Percentiles rank a stretch among this genome's conserved stretches.
phyloP scores from a whole-genome alignment of 129 eudicot species.

The Chrysanthemum seticuspe region DNA sequence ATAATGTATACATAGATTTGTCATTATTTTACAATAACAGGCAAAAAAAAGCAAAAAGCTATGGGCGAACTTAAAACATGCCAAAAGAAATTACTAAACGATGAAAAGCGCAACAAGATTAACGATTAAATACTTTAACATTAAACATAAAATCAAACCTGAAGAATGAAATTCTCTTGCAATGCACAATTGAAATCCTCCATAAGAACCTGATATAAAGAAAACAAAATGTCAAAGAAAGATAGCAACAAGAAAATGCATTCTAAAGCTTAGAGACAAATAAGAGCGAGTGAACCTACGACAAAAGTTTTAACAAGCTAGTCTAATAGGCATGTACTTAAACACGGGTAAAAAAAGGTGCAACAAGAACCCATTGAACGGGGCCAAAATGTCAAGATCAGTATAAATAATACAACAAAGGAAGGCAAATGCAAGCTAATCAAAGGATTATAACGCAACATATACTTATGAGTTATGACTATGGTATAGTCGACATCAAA shows the following conservation, averaged over 20 bases:
- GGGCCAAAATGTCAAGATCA: conserved; percentile 16
- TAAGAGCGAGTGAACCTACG: conserved; percentile 6
- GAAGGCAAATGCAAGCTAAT: too few relatives aligned
- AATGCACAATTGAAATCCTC: conserved; percentile 94
- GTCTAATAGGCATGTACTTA: not conserved
- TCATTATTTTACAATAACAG: too few relatives aligned
- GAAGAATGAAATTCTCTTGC: conserved; percentile 91
- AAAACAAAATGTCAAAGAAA: conserved; percentile 13
- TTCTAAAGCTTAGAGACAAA: conserved; percentile 5
- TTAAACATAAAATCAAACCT: conserved; percentile 44
- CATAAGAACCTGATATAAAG: conserved; percentile 58
- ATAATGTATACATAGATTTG: too few relatives aligned
- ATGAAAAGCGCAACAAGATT: conserved; percentile 2
- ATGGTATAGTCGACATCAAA: not conserved
- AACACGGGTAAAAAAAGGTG: conserved; percentile 5
- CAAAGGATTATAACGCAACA: too few relatives aligned
- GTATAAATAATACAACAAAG: not conserved
- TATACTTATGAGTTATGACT: conserved; percentile 2
- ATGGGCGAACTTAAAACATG: too few relatives aligned
- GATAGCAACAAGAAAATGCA: not conserved
- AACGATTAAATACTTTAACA: conserved; percentile 11
- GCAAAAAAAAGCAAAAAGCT: too few relatives aligned
- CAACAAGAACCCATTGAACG: conserved; percentile 7
- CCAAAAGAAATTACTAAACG: not conserved
- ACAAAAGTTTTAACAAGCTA: conserved; percentile 1